These are phyloP conservation scores for Podaxis sp. DNA, from an alignment of 768 basidiomycete genomes.

Conservation along the genomic window DNA sequence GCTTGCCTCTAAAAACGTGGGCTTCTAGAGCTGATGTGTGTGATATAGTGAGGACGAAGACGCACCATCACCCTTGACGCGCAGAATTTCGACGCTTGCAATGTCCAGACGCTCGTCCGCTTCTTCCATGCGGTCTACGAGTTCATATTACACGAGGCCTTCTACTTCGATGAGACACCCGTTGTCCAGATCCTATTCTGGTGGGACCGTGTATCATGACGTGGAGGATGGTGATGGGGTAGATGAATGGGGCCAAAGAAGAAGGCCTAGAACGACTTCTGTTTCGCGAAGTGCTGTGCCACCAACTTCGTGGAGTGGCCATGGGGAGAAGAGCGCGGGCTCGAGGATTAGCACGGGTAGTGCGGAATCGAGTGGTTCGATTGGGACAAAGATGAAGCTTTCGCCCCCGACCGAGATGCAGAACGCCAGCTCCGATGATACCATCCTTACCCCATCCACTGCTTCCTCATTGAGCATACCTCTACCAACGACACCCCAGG, in stretches of 20 bases:
- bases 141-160: conserved; percentile 14
- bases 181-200: conserved; percentile 31
- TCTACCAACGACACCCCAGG: conserved; percentile 32
- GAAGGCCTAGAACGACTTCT: conserved; percentile 5
- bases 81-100: conserved; percentile 57
- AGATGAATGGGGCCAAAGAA: conserved; percentile 22
- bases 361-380: conserved; percentile 21
- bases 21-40: neutral
- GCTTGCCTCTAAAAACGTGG: neutral
- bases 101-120: conserved; percentile 45
- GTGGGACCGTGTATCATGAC: conserved; percentile 26
- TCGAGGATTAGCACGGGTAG: conserved; percentile 30
- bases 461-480: conserved; percentile 34
- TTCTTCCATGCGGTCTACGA: conserved; percentile 34
- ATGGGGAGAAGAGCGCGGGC: conserved; percentile 15
- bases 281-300: conserved; percentile 17
- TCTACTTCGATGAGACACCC: conserved; percentile 24
- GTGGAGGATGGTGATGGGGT: conserved; percentile 18
- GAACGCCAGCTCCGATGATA: conserved; percentile 18
- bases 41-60: conserved; percentile 65
- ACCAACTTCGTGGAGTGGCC: conserved; percentile 24
- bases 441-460: conserved; percentile 28
- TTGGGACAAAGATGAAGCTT: conserved; percentile 5
- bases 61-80: conserved; percentile 64
- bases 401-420: conserved; percentile 2